Base-by-base conservation (phyloP, 1,284 basidiomycete species). In the Chalciporus sp. region DNA sequence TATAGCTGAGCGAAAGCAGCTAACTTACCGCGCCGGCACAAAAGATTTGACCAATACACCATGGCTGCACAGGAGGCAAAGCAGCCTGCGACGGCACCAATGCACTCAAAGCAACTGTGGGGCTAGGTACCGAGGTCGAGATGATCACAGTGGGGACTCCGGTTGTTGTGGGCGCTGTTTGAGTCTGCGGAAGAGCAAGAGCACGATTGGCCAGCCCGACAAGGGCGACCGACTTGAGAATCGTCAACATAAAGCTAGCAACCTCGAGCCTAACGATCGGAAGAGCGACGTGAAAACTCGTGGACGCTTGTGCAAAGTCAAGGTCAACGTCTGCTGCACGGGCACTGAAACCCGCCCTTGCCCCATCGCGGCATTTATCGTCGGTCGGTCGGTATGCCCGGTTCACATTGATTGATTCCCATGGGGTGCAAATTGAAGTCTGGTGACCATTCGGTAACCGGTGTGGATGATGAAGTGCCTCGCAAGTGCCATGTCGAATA, bases 1-100 rank as follows among this genome's bases (percentile, higher is more conserved):
- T 27, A 26, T 9, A 17, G 41, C n/a, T 16, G 23, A 35, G 35
- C 28, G 33, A 42, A 31, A 35, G 23, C 4, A 20, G n/a, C 9
- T 20, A 27, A 79, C 87, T 59, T 66, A 92, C 92, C 45, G 77
- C 57, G 23, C 91, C 92, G 1, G 92, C 80, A 69, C 93, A 95
- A 73, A 90, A 95, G 31, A 94, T 90, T 49, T 88, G 74, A 56
- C 90, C 89, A 3, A 87, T 84, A 66, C 88, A 91, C 88, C 90
- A 89, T 37, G 80, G 71, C 70, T 95, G 93, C 37, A 73, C 74
- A 0, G 90, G 88, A 10, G 92, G 90, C 35, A 90, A 68, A 1
- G 81, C 68, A 6, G 75, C 82, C 64, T 93, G 89, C 2, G 88
- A 86, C 3, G 88, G 86, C 19, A 95, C 70, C 17, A 75, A 57